Evolutionary conservation across 352 stramenopile genomes (phyloP), one percentile per base, ranked within the genome.

Genomic region (Globisporangium viniferum): DNA sequence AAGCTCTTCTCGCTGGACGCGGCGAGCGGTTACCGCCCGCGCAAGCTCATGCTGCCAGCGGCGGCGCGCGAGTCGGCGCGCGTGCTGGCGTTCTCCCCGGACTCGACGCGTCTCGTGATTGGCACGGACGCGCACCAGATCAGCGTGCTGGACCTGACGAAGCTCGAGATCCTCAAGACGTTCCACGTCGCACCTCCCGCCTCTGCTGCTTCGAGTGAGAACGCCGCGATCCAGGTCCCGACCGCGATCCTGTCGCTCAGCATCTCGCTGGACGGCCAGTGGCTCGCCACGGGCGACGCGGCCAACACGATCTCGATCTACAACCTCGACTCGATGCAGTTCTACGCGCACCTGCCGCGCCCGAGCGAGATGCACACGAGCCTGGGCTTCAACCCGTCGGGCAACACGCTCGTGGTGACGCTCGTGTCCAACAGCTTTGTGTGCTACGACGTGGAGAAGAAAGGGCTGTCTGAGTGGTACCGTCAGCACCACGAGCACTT

Each of bases 321-420:
- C 78, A 93, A 95, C 68, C 76, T 95, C 29, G 88, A 95, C 79
- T 90, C 88, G 70, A 93, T 95, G 88, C 81, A 90, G 73, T 88
- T 89, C 53, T 91, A 92, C 73, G 81, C 74, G 64, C 80, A 90
- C 56, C 62, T 93, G 62, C 86, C 85, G 53, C 76, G 72, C 0
- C 82, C 88, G 9, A 75, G 69, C 35, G 84, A 89, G 51, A 94
- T 92, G 81, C 83, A 92, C 75, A 92, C 84, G 33, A 92, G 75
- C 63, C 83, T 94, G 67, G 77, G 76, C 46, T 93, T 95, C 64
- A 91, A 91, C 64, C 78, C 88, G 18, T 90, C 77, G 39, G 82
- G 82, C 64, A 90, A 88, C 71, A 87, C 77, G 36, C 77, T 95
- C 46, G 86, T 95, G 18, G 88, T 92, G 27, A 92, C 88, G 55